phyloP scores from a whole-genome alignment of 2,329 filamentous ascomycete species.

The Exophiala oligosperma region DNA sequence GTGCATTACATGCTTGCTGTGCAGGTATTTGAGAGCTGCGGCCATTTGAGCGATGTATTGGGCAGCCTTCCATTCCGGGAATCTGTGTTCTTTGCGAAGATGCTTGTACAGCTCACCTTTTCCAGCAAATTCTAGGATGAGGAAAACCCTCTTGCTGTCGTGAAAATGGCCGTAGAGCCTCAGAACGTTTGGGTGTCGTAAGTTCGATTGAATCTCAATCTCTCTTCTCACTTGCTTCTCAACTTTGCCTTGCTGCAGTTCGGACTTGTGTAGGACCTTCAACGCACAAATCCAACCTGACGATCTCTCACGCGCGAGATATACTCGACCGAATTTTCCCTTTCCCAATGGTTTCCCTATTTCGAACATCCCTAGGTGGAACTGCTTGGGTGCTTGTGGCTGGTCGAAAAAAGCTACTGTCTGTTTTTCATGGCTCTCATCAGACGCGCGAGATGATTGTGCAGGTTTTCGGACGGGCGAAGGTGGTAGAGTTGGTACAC shows the following conservation, averaged over 20 bases:
- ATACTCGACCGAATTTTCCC: conserved; percentile 84
- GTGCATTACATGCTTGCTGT: conserved; percentile 97
- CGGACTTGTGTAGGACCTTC: conserved; percentile 82
- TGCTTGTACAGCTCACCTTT: conserved; percentile 89
- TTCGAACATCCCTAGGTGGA: conserved; percentile 92
- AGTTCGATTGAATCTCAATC: conserved; percentile 86
- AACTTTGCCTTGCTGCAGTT: conserved; percentile 75
- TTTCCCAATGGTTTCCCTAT: conserved; percentile 84
- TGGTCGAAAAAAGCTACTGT: conserved; percentile 54
- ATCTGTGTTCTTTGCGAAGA: conserved; percentile 72
- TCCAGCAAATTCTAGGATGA: conserved; percentile 83
- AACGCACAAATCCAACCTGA: conserved; percentile 82
- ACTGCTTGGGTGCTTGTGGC: conserved; percentile 56
- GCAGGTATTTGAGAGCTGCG: conserved; percentile 83
- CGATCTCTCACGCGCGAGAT: conserved; percentile 76
- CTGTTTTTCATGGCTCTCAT: conserved; percentile 47
- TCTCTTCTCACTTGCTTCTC: conserved; percentile 86
- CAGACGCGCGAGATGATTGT: conserved; percentile 42
- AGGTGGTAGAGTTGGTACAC: conserved; percentile 38
- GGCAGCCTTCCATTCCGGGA: conserved; percentile 82
- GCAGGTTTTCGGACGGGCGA: conserved; percentile 57
- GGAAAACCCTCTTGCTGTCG: conserved; percentile 81
- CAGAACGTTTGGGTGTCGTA: conserved; percentile 82
- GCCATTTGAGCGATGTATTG: conserved; percentile 90
- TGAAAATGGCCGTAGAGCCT: conserved; percentile 86